Percentiles rank a stretch among this genome's conserved stretches.
Evolutionary conservation across 805 yeast genomes (phyloP).

Genomic region (Dipodascus albidus): DNA sequence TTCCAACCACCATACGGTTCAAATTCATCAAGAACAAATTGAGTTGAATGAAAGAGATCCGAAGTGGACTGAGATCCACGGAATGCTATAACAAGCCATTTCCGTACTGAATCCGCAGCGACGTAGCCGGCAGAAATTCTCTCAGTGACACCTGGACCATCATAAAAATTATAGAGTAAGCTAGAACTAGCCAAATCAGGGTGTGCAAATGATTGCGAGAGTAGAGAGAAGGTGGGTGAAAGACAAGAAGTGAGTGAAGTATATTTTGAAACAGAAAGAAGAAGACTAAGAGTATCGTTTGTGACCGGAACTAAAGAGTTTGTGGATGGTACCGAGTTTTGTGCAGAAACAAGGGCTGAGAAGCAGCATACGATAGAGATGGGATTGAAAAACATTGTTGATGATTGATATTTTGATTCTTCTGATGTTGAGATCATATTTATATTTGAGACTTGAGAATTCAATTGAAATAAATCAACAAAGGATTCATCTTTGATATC

Average conservation of each 20-base stretch:
- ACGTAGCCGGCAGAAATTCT: neutral
- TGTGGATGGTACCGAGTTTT: neutral
- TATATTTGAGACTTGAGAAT: too few relatives aligned
- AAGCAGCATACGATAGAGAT: neutral
- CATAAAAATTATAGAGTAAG: neutral
- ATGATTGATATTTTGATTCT: neutral
- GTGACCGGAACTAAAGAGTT: neutral
- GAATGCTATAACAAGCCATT: neutral
- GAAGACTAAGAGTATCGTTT: neutral
- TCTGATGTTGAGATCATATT: neutral
- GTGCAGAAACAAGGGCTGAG: neutral
- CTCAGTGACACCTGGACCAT: neutral
- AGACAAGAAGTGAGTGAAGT: neutral
- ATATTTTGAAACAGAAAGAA: neutral
- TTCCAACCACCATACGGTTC: neutral
- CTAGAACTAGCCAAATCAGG: neutral
- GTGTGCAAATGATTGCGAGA: neutral
- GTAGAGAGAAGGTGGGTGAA: neutral
- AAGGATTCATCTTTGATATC: too few relatives aligned
- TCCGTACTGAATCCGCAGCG: neutral
- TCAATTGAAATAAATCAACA: too few relatives aligned
- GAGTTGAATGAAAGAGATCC: neutral
- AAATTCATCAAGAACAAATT: neutral
- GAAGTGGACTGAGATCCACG: neutral
- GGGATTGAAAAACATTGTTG: neutral